Evolutionary conservation across 306 rosid genomes (phyloP).

Genomic region (Quercus bicolor): DNA sequence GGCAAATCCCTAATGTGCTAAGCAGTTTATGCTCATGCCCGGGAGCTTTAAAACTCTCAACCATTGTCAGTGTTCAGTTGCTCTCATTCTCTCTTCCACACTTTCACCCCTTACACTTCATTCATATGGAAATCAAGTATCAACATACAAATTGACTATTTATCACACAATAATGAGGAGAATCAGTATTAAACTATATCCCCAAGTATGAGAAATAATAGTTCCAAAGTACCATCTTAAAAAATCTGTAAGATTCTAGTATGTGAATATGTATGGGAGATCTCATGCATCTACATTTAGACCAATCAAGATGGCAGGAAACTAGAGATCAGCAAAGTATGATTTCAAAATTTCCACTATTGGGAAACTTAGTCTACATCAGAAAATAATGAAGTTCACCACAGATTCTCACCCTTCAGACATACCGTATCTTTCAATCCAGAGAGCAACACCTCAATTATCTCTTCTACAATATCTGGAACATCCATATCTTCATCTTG

Average conservation of each 20-base stretch:
- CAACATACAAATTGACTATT: background rate
- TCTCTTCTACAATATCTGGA: slow-evolving; percentile 92
- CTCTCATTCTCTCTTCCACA: background rate
- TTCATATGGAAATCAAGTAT: background rate
- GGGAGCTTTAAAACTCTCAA: background rate
- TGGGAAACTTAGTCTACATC: slow-evolving; percentile 4
- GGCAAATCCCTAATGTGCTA: too few relatives aligned
- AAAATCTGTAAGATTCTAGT: slow-evolving; percentile 7
- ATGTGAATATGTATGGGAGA: slow-evolving; percentile 14
- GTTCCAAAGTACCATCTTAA: slow-evolving; percentile 14
- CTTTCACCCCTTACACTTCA: background rate
- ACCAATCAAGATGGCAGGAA: slow-evolving; percentile 15
- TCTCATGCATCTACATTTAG: slow-evolving; percentile 15
- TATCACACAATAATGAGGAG: background rate
- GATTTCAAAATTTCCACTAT: slow-evolving; percentile 7
- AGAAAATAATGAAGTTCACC: slow-evolving; percentile 26
- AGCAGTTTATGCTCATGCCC: too few relatives aligned
- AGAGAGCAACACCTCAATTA: slow-evolving; percentile 81
- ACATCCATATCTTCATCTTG: slow-evolving; percentile 89
- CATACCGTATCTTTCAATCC: slow-evolving; percentile 96
- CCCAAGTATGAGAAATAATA: background rate
- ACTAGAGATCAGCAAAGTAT: background rate
- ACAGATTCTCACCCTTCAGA: slow-evolving; percentile 41
- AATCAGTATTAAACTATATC: background rate
- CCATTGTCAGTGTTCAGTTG: background rate